Evolutionary conservation across 352 stramenopile species (phyloP), one percentile per base, ranked within the genome.

Genomic region (Saprolegnia diclina): DNA sequence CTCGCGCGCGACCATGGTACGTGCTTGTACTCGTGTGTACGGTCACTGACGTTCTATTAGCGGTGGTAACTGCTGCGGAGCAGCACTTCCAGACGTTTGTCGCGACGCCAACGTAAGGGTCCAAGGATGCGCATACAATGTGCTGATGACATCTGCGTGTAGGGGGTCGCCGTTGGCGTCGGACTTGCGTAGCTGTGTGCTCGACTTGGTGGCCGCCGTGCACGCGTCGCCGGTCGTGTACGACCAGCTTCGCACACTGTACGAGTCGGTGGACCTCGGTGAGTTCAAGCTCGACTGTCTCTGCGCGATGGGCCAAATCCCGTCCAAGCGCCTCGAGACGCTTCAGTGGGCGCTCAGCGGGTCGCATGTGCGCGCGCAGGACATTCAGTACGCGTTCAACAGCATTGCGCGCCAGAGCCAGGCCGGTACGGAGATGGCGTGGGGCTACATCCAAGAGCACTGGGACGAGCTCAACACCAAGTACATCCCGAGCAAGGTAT

Each of bases 261-360:
- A 90, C 73, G 79, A 83, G 63, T 74, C 73, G 61, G 87, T 77
- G 26, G 80, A 90, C 42, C 82, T 89, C 65, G 77, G 74, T 0
- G 83, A 93, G 62, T 77, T 92, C 71, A 86, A 86, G 38, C 72
- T 74, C 16, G 80, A 90, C 70, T 89, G 77, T 48, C 65, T 94
- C 42, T 24, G 64, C 16, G 79, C 79, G 3, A 79, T 94, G 53
- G 84, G 84, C 9, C 76, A 66, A 32, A 76, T 89, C 14, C 74
- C 78, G 22, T 65, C 78, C 50, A 61, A 73, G 22, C 45, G 65
- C 14, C 42, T 77, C 6, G 86, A 93, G 70, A 73, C 73, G 38
- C 76, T 96, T n/a, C 78, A 92, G 54, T 96, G 83, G 80, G 77
- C 81, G 1, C 64, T 96, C 3, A 74, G 56, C 35, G 72, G 65